These are phyloP conservation scores for Nicotiana obtusifolia DNA, from an alignment of 257 asterid genomes.

Conservation along the genomic window DNA sequence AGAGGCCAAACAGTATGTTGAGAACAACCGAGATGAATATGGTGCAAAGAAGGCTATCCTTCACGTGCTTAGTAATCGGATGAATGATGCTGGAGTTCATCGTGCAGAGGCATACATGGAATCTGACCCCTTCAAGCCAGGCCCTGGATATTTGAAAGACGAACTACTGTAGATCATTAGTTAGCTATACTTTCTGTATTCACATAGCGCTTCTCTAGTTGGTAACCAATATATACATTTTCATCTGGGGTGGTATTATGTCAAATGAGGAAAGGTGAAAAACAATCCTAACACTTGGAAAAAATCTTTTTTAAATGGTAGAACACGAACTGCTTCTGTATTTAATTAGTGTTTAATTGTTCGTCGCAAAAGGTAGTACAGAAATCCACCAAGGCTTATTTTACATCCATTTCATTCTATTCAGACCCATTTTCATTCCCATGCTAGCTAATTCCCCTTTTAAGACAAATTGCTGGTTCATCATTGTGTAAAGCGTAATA, in stretches of 20 bases:
- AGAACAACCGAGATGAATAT: constrained; percentile 85
- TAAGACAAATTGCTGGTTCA: neutral
- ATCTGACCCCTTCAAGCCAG: constrained; percentile 83
- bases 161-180: constrained; percentile 30
- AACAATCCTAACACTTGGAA: neutral
- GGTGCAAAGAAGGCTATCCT: constrained; percentile 85
- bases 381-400: neutral
- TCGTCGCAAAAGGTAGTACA: neutral
- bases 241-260: neutral
- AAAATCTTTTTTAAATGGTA: neutral
- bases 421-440: neutral
- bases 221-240: neutral
- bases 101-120: constrained; percentile 82
- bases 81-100: constrained; percentile 77
- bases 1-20: constrained; percentile 85
- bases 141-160: constrained; percentile 69
- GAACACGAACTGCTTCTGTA: neutral
- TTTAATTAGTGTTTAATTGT: neutral
- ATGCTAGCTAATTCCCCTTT: neutral
- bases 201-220: neutral
- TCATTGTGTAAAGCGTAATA: neutral
- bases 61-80: constrained; percentile 85
- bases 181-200: neutral
- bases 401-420: neutral
- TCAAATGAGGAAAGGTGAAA: neutral